phyloP scores from a whole-genome alignment of 202 grass and related monocot genomes.

The Dendrocalamus latiflorus region DNA sequence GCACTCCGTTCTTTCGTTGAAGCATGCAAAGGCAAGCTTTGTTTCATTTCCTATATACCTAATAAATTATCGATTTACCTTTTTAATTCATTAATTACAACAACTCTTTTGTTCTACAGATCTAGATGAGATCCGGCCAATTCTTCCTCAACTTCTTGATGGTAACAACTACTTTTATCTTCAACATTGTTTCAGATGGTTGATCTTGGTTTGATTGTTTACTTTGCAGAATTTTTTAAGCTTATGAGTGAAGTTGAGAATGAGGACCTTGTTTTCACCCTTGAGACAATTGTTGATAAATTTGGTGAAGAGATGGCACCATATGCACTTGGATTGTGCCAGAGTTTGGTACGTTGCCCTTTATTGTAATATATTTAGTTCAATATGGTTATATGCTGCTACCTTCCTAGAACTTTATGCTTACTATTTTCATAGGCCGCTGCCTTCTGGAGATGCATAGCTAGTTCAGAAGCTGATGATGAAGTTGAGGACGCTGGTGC shows the following conservation, averaged over 20 bases:
- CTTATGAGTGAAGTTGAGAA: too few species aligned
- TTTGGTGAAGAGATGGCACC: conserved; percentile 98
- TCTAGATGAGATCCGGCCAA: conserved; percentile 80
- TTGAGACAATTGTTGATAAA: conserved; percentile 86
- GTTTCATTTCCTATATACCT: conserved; percentile 12
- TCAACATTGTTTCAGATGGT: background rate
- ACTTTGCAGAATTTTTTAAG: conserved; percentile 78
- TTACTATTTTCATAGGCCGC: conserved; percentile 51
- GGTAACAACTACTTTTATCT: conserved; percentile 43
- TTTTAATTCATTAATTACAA: conserved; percentile 5
- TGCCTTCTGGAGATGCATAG: conserved; percentile 83
- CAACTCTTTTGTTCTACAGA: conserved; percentile 38
- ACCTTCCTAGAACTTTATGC: background rate
- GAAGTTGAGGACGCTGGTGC: conserved; percentile 85
- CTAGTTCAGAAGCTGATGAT: conserved; percentile 56
- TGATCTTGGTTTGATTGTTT: conserved; percentile 28
- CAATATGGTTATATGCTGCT: background rate
- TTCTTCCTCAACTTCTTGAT: conserved; percentile 94
- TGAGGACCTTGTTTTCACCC: conserved; percentile 88
- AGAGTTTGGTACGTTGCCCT: conserved; percentile 49
- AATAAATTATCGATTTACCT: background rate
- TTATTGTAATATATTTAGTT: background rate
- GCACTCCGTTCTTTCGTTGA: conserved; percentile 94
- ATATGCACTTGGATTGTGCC: conserved; percentile 81
- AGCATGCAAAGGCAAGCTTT: conserved; percentile 73